Evolutionary conservation across 495 filamentous ascomycete species (phyloP).

Genomic region (Penicillium argentinense): DNA sequence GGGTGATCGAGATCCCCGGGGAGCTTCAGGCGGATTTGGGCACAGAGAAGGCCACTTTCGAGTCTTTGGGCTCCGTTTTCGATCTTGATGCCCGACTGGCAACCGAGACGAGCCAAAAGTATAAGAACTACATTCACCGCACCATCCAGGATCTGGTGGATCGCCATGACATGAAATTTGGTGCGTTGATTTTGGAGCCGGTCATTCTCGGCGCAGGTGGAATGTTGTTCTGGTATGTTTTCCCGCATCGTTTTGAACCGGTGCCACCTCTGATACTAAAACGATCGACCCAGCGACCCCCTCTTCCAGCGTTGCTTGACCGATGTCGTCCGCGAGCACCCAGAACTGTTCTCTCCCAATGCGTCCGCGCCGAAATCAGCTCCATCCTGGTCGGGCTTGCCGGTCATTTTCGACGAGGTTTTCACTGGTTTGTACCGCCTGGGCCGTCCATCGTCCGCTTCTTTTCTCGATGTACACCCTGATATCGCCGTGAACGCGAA

Average conservation of each 20-base stretch:
- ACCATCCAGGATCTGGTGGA: conserved; percentile 50
- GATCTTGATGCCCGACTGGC: conserved; percentile 51
- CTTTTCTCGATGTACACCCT: conserved; percentile 62
- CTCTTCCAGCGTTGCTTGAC: conserved; percentile 71
- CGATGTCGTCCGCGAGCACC: conserved; percentile 57
- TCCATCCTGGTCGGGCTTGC: conserved; percentile 64
- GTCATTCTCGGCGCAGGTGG: conserved; percentile 74
- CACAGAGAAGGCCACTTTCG: conserved; percentile 39
- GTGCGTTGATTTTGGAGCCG: conserved; percentile 73
- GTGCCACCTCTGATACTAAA: too few relatives aligned
- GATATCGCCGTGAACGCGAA: conserved; percentile 79
- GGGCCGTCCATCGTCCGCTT: conserved; percentile 61
- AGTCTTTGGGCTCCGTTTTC: conserved; percentile 58
- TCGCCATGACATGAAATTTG: conserved; percentile 62
- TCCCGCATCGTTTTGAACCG: too few relatives aligned
- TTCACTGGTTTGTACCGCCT: conserved; percentile 81
- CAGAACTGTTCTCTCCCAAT: conserved; percentile 44
- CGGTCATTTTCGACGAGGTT: conserved; percentile 76
- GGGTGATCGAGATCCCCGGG: conserved; percentile 58
- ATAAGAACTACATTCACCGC: conserved; percentile 56
- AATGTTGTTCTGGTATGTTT: conserved; percentile 69
- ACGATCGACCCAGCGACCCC: conserved; percentile 74
- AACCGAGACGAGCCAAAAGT: conserved; percentile 41
- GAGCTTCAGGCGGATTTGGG: conserved; percentile 49
- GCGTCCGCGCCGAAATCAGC: conserved; percentile 9